Base-by-base conservation (phyloP, 2,329 filamentous ascomycete species). In the Diplodia intermedia region DNA sequence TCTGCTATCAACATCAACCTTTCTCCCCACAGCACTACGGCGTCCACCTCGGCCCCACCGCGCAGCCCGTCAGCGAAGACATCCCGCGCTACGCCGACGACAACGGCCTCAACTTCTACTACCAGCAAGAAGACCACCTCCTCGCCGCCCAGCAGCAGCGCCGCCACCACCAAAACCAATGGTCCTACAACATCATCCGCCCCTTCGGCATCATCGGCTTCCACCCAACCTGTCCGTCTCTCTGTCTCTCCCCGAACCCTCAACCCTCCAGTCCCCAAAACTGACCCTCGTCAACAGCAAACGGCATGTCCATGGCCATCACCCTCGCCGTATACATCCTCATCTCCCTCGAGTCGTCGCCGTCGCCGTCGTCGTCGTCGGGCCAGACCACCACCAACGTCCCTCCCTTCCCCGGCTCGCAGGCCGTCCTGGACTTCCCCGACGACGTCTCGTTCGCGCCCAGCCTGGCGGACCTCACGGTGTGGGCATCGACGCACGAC, bases 221-320 rank as follows among this genome's bases (percentile, higher is more conserved):
- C 23, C 23, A 26, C 2, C 23, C 23, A 26, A 26, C 23, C 23
- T 2, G 23, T 26, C 23, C 23, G 23, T 23, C 23, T 26, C 23
- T 26, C 23, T 26, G 2, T 26, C 23, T 3, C 8, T 15, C 20
- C 2, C 7, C 11, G 26, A 11, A 63, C 5, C 14, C n/a, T 15
- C 26, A 12, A 36, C 26, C 18, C 5, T 2, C 5, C n/a, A 5
- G 4, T 4, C 18, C 7, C 72, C 73, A 9, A 26, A 26, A 26
- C 23, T 26, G 23, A 26, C 23, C 23, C 23, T 26, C 23, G 23
- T 26, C 23, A 26, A 26, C 23, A 26, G 69, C 74, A 4, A 71
- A 75, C 15, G 70, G 68, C 67, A 82, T 82, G 76, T 84, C 83
- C 70, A 72, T 80, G 9, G 77, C 78, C n/a, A 76, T 79, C 1